Evolutionary conservation across 2,329 filamentous ascomycete species (phyloP).

Genomic region (Teratosphaeria viscida): DNA sequence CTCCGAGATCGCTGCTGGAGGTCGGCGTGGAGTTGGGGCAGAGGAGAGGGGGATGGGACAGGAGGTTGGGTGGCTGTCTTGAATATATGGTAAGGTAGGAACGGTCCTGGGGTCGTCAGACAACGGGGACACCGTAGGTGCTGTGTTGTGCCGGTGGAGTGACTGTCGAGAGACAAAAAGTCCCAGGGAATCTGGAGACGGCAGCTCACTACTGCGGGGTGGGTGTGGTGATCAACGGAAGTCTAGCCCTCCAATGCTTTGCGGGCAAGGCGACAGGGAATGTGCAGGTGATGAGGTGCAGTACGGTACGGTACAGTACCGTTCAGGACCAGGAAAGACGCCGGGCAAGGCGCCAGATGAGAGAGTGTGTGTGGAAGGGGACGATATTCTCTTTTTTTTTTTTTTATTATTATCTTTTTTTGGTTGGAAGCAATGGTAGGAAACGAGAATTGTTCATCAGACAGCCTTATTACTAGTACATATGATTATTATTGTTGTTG

Average conservation of each 20-base stretch:
- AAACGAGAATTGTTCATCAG: not conserved
- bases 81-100: not conserved
- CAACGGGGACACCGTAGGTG: not conserved
- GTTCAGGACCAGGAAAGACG: not conserved
- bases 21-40: not conserved
- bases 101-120: not conserved
- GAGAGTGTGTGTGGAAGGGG: not conserved
- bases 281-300: not conserved
- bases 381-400: too few relatives aligned
- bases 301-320: not conserved
- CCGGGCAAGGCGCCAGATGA: not conserved
- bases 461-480: not conserved
- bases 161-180: not conserved
- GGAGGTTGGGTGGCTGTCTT: not conserved
- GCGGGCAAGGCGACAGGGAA: not conserved
- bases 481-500: too few relatives aligned
- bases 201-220: not conserved
- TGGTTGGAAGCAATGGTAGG: not conserved
- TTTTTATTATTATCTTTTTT: not conserved
- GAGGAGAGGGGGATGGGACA: not conserved
- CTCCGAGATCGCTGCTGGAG: not conserved
- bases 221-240: not conserved
- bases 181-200: not conserved
- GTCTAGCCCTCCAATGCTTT: not conserved
- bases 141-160: not conserved